A percentile compares a stretch with the other conserved stretches of the same genome.
phyloP scores from a whole-genome alignment of 129 eudicot genomes.

The Lactuca saligna region DNA sequence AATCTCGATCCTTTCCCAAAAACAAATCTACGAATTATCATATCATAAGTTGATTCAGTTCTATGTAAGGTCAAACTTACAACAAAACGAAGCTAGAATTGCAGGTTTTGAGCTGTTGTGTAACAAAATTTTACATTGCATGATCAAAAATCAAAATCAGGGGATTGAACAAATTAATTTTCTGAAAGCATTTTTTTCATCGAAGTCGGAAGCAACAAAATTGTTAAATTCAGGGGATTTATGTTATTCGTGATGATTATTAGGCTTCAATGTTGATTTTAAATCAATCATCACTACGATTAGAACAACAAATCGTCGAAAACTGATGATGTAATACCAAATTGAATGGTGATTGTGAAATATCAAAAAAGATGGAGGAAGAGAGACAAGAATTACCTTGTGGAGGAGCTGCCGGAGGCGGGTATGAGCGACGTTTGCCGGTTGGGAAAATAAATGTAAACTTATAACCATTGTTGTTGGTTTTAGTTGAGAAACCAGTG shows the following conservation, averaged over 20 bases:
- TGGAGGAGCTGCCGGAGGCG: constrained; percentile 13
- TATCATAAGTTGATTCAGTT: constrained; percentile 4
- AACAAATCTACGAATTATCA: background rate
- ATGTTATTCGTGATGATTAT: background rate
- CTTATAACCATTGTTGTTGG: background rate
- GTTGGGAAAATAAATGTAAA: background rate
- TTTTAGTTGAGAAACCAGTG: constrained; percentile 6
- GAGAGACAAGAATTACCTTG: constrained; percentile 1
- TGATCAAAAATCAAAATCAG: background rate
- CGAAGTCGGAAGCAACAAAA: background rate
- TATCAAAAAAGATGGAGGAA: background rate
- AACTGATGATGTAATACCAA: background rate
- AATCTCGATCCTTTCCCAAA: background rate
- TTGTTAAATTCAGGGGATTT: background rate
- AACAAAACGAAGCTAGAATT: background rate
- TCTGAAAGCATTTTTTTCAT: background rate
- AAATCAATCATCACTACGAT: background rate
- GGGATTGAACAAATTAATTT: background rate
- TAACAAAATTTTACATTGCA: background rate
- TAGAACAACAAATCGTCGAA: background rate
- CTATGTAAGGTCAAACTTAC: background rate
- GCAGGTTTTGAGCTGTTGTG: background rate
- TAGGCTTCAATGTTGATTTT: background rate
- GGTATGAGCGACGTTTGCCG: constrained; percentile 8
- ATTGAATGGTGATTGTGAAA: background rate